Evolutionary conservation across 2,329 filamentous ascomycete species (phyloP).

Genomic region (Nakataea oryzae): DNA sequence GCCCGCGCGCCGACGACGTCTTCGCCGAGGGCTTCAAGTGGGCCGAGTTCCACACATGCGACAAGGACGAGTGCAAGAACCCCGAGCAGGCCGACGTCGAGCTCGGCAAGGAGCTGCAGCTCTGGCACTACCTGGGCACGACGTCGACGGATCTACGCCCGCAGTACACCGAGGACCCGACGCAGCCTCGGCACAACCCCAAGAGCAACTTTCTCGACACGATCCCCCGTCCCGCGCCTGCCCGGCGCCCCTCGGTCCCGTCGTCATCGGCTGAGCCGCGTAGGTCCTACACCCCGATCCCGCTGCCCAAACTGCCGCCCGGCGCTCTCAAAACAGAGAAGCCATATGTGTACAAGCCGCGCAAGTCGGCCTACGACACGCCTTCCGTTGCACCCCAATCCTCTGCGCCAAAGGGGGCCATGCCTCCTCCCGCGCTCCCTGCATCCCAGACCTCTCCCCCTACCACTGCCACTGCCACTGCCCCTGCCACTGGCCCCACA

Average conservation of each 20-base stretch:
- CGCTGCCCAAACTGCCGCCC: conserved; percentile 14
- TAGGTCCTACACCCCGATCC: conserved; percentile 13
- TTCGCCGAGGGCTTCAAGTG: conserved; percentile 62
- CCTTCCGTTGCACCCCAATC: conserved; percentile 1
- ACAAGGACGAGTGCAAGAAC: conserved; percentile 33
- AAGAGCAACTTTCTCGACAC: conserved; percentile 66
- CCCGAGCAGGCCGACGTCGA: conserved; percentile 59
- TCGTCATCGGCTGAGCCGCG: conserved; percentile 6
- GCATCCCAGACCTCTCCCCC: background rate
- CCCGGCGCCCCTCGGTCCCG: conserved; percentile 12
- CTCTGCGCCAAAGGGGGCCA: conserved; percentile 1
- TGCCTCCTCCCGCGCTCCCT: background rate
- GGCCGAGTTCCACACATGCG: conserved; percentile 68
- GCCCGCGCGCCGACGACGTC: conserved; percentile 53
- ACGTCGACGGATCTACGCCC: conserved; percentile 82
- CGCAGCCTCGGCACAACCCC: conserved; percentile 47
- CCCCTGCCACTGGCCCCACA: background rate
- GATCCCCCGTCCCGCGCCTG: conserved; percentile 35
- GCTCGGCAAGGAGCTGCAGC: conserved; percentile 58
- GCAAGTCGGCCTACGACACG: conserved; percentile 17
- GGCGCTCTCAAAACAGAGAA: conserved; percentile 25
- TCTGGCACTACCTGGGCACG: conserved; percentile 84
- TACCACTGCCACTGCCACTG: background rate
- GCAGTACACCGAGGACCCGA: conserved; percentile 76
- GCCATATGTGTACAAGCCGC: conserved; percentile 44